Evolutionary conservation across 164 flowering plant genomes (phyloP), one percentile per base, ranked within the genome.

Genomic region (Malania oleifera): DNA sequence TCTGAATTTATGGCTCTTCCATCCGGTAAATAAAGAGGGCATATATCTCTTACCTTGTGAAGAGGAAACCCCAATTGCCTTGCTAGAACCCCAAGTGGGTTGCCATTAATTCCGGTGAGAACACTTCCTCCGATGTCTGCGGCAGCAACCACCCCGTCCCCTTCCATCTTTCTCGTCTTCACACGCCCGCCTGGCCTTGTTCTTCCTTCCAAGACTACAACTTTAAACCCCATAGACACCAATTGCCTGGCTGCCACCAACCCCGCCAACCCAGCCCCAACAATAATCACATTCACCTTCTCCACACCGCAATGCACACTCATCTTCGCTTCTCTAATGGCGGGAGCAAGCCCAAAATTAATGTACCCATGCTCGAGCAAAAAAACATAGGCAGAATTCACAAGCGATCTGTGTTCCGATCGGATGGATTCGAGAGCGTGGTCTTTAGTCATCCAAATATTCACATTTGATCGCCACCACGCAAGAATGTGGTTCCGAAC

Each of bases 91-190:
- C 97, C 99, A 5, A 93, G 68, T 1, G 99, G 97, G 53, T 93
- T 93, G 26, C 97, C 99, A 66, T 93, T 90, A n/a, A 93, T 93
- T 65, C 99, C 99, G 1, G 99, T 93, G 27, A 93, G 77, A 17
- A 93, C 97, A 56, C 97, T 90, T 0, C 95, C 99, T 3, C 99
- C 99, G 12, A 93, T 73, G 76, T 93, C 99, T 0, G 87, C 95
- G 0, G 96, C 96, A 0, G 90, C 97, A 14, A 74, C 83, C 17
- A 82, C 75, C 3, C 71, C 84, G 12, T 70, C 83, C 8, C 88
- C 88, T 2, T 52, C 64, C 91, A 89, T 89, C 70, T 77, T 86
- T 67, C 54, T 77, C 5, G 90, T 86, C 65, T 72, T 70, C 10
- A 93, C 98, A 4, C 98, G 77, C 2, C 99, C 97, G 0, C 97